phyloP scores from a whole-genome alignment of 2,329 filamentous ascomycete species.

The Talaromyces sp. region DNA sequence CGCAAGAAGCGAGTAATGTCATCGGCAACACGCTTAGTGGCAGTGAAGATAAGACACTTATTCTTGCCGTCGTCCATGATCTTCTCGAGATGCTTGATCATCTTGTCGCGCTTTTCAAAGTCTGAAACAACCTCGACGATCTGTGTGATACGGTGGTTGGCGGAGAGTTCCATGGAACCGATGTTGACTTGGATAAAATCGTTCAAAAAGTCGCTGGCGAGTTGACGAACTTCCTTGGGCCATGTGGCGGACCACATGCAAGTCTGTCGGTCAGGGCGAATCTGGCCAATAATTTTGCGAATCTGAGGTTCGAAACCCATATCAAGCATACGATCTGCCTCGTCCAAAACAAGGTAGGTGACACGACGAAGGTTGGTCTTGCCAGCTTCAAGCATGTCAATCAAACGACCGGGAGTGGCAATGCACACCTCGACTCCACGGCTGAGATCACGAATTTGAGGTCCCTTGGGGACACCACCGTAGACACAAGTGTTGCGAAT shows the following conservation, averaged over 20 bases:
- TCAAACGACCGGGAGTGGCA: slow-evolving; percentile 93
- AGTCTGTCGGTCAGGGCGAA: slow-evolving; percentile 95
- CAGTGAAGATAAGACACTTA: slow-evolving; percentile 92
- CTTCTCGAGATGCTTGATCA: slow-evolving; percentile 96
- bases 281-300: slow-evolving; percentile 96
- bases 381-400: slow-evolving; percentile 96
- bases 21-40: slow-evolving; percentile 85
- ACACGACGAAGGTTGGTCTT: slow-evolving; percentile 98
- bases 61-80: slow-evolving; percentile 95
- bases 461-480: slow-evolving; percentile 96
- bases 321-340: slow-evolving; percentile 99
- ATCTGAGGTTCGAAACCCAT: slow-evolving; percentile 99
- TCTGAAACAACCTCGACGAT: slow-evolving; percentile 94
- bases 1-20: slow-evolving; percentile 96
- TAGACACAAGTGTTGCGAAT: slow-evolving; percentile 99
- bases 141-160: slow-evolving; percentile 97
- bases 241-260: slow-evolving; percentile 99
- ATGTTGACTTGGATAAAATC: slow-evolving; percentile 99
- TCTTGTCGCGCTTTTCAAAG: slow-evolving; percentile 94
- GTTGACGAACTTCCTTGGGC: slow-evolving; percentile 95
- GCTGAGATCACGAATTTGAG: slow-evolving; percentile 90
- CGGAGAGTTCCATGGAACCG: slow-evolving; percentile 89
- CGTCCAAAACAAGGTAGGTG: slow-evolving; percentile 96
- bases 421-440: slow-evolving; percentile 98
- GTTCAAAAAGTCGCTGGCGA: slow-evolving; percentile 84